These are phyloP conservation scores for Physcomitrellopsis africana DNA, from an alignment of 225 moss, liverwort and hornwort genomes.

Conservation along the genomic window DNA sequence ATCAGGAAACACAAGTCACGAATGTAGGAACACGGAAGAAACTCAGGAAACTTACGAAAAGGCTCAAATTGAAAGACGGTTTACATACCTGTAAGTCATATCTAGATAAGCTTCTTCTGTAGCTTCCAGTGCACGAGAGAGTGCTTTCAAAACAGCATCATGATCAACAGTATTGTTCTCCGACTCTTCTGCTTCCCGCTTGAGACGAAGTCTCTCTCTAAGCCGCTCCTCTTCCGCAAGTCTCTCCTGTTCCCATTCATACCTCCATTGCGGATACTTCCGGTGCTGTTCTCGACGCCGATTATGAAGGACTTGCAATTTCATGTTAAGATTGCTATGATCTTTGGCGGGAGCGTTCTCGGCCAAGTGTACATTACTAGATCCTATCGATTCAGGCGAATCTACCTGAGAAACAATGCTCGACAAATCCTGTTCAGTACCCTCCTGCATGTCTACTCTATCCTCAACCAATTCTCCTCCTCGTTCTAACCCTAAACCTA, in stretches of 20 bases:
- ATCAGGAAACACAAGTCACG: background rate
- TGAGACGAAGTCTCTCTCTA: constrained; percentile 63
- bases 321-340: constrained; percentile 54
- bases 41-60: background rate
- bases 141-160: constrained; percentile 77
- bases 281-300: constrained; percentile 83
- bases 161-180: constrained; percentile 69
- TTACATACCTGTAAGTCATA: constrained; percentile 78
- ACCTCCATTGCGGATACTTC: constrained; percentile 93
- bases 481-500: constrained; percentile 53
- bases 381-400: constrained; percentile 41
- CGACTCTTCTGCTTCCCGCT: constrained; percentile 59
- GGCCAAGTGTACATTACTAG: constrained; percentile 52
- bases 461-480: constrained; percentile 66
- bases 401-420: constrained; percentile 44
- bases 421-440: constrained; percentile 45
- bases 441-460: constrained; percentile 51
- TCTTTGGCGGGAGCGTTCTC: constrained; percentile 39
- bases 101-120: constrained; percentile 95
- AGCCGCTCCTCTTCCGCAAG: constrained; percentile 61
- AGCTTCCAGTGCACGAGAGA: constrained; percentile 83
- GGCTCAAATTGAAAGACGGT: background rate
- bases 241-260: constrained; percentile 85
- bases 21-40: background rate
- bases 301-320: constrained; percentile 68